A percentile compares a stretch with the other conserved stretches of the same genome.
phyloP scores from a whole-genome alignment of 306 rosid species.

The Macrotyloma uniflorum region DNA sequence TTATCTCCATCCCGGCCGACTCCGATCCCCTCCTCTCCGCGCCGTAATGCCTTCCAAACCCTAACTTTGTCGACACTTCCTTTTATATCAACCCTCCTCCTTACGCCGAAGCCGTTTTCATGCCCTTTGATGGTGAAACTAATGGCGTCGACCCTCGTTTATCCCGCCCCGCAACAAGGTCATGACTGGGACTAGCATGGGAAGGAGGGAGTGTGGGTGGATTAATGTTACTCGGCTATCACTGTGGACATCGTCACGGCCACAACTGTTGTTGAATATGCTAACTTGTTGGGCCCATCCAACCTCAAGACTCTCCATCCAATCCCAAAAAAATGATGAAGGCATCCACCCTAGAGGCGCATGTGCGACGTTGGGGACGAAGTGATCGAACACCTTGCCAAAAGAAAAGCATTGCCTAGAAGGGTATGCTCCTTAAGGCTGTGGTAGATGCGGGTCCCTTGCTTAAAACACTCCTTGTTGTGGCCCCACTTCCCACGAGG shows the following conservation, averaged over 20 bases:
- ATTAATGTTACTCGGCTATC: too few relatives aligned
- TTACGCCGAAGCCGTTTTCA: constrained; percentile 64
- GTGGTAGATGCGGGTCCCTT: constrained; percentile 72
- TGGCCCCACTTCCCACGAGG: constrained; percentile 81
- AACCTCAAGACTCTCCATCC: too few relatives aligned
- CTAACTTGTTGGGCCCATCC: too few relatives aligned
- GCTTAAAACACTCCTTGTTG: constrained; percentile 60
- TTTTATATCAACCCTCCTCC: constrained; percentile 67
- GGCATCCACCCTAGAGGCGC: too few relatives aligned
- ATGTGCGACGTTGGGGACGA: constrained; percentile 42
- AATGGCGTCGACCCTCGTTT: constrained; percentile 64
- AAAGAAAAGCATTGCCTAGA: constrained; percentile 59
- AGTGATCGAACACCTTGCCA: constrained; percentile 48
- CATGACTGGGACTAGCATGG: too few relatives aligned
- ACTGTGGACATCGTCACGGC: too few relatives aligned
- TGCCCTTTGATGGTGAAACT: constrained; percentile 55
- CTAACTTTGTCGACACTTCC: constrained; percentile 40
- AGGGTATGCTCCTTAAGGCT: constrained; percentile 68
- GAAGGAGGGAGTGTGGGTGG: too few relatives aligned
- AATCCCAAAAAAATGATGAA: too few relatives aligned
- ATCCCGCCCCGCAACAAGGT: too few relatives aligned
- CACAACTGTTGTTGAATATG: too few relatives aligned
- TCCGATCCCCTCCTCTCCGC: constrained; percentile 63
- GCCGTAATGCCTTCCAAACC: constrained; percentile 37
- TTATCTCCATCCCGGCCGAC: constrained; percentile 35